phyloP scores from a whole-genome alignment of 805 yeast genomes.

The Zygosaccharomyces siamensis region DNA sequence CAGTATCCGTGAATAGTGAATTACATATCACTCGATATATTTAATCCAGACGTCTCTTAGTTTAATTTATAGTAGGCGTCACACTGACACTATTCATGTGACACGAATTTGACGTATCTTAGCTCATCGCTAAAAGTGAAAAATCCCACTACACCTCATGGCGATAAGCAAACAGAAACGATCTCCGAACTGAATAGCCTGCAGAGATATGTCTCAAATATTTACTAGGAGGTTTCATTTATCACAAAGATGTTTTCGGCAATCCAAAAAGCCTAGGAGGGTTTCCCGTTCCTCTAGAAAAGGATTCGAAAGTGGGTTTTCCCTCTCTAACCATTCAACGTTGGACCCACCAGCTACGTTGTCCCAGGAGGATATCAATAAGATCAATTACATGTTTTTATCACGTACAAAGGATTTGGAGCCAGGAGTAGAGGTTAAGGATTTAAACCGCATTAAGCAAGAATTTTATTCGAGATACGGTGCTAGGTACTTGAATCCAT shows the following conservation, averaged over 20 bases:
- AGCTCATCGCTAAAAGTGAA: background rate
- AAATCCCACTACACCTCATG: background rate
- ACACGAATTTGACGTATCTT: background rate
- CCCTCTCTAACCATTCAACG: background rate
- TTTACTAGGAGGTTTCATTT: conserved; percentile 5
- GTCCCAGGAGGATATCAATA: conserved; percentile 12
- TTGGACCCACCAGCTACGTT: conserved; percentile 2
- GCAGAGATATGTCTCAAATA: background rate
- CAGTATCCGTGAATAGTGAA: no score
- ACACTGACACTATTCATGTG: background rate
- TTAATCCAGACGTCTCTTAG: background rate
- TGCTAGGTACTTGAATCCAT: conserved; percentile 24
- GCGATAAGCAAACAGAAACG: background rate
- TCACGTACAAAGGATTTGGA: conserved; percentile 27
- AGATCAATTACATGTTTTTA: conserved; percentile 19
- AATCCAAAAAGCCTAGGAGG: background rate
- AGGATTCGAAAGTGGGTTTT: background rate
- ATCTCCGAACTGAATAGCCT: background rate
- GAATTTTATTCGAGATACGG: conserved; percentile 20
- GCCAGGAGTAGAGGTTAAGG: conserved; percentile 27
- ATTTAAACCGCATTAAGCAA: conserved; percentile 17
- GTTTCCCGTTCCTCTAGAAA: background rate
- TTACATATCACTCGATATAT: no score
- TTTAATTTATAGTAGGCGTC: background rate
- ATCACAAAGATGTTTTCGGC: background rate